phyloP scores from a whole-genome alignment of 1,139 yeast species.

The Kodamaea fungicola region DNA sequence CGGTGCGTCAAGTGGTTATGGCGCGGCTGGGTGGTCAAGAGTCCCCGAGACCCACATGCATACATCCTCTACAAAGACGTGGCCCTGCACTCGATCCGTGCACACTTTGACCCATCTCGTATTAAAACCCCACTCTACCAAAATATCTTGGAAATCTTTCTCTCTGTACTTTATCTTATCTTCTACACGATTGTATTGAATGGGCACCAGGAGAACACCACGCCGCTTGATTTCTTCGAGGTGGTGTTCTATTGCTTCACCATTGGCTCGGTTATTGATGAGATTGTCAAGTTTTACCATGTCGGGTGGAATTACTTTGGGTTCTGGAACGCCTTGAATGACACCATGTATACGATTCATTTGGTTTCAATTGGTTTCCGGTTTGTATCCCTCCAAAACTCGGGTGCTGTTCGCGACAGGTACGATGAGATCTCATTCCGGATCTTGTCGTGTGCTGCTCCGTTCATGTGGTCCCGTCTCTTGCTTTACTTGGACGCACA shows the following conservation, averaged over 20 bases:
- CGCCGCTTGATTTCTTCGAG: constrained; percentile 45
- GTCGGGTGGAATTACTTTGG: constrained; percentile 71
- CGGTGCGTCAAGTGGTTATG: constrained; percentile 86
- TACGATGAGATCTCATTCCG: constrained; percentile 69
- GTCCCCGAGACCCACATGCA: constrained; percentile 63
- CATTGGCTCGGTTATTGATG: constrained; percentile 64
- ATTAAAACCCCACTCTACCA: constrained; percentile 84
- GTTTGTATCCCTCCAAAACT: constrained; percentile 37
- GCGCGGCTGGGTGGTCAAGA: constrained; percentile 90
- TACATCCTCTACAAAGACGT: constrained; percentile 64
- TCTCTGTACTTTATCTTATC: constrained; percentile 62
- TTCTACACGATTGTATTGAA: constrained; percentile 68
- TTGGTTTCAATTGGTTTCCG: constrained; percentile 55
- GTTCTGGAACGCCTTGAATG: constrained; percentile 81
- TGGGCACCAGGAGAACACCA: constrained; percentile 31
- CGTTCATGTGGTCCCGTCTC: constrained; percentile 81
- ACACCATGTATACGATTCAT: constrained; percentile 58
- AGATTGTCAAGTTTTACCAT: constrained; percentile 65
- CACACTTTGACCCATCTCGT: constrained; percentile 82
- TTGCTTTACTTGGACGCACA: constrained; percentile 75
- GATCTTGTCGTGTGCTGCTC: constrained; percentile 76
- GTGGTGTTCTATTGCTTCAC: constrained; percentile 62
- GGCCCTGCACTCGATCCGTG: constrained; percentile 49
- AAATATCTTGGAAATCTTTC: constrained; percentile 63
- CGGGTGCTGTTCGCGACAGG: constrained; percentile 21